Conservation (phyloP, 306 rosid species). For the Casuarina equisetifolia region DNA sequence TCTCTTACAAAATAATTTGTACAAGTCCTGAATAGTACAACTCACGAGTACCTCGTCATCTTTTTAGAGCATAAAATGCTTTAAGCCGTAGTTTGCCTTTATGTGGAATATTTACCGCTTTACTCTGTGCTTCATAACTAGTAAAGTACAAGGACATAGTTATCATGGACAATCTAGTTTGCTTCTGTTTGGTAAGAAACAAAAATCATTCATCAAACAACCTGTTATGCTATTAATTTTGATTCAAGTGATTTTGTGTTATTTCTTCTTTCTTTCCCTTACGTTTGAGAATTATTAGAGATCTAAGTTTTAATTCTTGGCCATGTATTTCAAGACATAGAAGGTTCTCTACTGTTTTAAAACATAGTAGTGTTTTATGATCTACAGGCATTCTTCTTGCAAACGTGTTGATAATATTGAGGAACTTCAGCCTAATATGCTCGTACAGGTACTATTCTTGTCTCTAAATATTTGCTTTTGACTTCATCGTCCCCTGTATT, state of each 20-base stretch:
- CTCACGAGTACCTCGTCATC: no score
- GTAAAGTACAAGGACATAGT: no score
- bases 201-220: not conserved
- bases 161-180: no score
- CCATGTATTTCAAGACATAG: not conserved
- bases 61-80: not conserved
- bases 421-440: constrained; percentile 69
- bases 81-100: not conserved
- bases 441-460: constrained; percentile 55
- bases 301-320: not conserved
- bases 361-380: constrained; percentile 11
- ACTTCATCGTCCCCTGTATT: not conserved
- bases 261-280: not conserved
- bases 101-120: not conserved
- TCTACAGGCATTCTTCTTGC: constrained; percentile 42
- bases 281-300: not conserved
- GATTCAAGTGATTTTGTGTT: not conserved
- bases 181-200: no score
- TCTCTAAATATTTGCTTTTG: not conserved
- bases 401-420: constrained; percentile 55
- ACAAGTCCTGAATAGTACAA: no score
- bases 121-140: not conserved
- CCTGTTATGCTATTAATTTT: not conserved
- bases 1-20: no score
- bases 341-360: not conserved